phyloP scores from a whole-genome alignment of 108 stramenopile species.

The Skeletonema costatum region DNA sequence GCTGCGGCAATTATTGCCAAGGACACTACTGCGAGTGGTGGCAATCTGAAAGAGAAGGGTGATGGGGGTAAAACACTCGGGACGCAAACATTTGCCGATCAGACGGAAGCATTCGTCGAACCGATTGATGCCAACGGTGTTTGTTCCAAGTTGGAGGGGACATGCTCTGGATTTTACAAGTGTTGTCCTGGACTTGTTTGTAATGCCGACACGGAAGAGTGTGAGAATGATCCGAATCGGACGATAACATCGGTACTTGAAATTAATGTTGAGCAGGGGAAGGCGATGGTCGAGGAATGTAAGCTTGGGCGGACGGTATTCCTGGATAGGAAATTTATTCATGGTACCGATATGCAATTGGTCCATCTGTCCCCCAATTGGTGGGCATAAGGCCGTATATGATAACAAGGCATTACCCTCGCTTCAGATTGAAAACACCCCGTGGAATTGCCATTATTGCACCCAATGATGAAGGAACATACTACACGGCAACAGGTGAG shows the following conservation, averaged over 20 bases:
- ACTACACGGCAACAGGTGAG: not conserved
- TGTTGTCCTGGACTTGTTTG: not conserved
- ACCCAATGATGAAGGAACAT: not conserved
- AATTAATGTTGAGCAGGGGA: constrained; percentile 1
- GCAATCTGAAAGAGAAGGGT: not conserved
- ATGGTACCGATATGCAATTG: not conserved
- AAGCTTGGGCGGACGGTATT: not conserved
- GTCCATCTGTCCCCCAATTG: not conserved
- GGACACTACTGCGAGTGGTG: not conserved
- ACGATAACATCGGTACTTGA: not conserved
- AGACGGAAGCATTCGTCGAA: not conserved
- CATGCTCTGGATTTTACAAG: not conserved
- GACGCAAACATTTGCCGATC: not conserved
- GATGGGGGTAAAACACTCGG: not conserved
- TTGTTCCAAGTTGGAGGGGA: not conserved
- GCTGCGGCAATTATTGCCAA: constrained; percentile 2
- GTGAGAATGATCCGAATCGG: not conserved
- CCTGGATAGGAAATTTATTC: not conserved
- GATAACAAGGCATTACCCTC: not conserved
- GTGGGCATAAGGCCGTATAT: not conserved
- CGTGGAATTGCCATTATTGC: not conserved
- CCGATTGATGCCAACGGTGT: not conserved
- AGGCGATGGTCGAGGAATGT: constrained; percentile 3
- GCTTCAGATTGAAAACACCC: not conserved
- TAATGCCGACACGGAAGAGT: not conserved